Base-by-base conservation (phyloP, 768 basidiomycete genomes). In the Mycena indigotica region DNA sequence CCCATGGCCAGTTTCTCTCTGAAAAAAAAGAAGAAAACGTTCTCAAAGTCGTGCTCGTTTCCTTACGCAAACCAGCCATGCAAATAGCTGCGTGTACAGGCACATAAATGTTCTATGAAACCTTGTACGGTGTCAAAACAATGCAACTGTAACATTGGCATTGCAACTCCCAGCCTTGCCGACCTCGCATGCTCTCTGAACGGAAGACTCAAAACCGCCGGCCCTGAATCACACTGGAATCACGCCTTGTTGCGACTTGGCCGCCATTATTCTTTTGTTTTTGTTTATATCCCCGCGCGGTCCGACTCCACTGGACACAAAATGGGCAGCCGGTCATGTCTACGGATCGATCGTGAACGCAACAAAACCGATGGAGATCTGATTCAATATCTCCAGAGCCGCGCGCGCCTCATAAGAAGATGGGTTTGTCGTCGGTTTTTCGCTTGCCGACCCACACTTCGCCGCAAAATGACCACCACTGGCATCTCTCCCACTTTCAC, bases 81-180 rank as follows among this genome's bases (percentile, higher is more conserved):
- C 52, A 48, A 56, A 40, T 35, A 28, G 28, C 44, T 45, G 52
- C 54, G 46, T 53, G 46, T 60, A 61, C 60, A 35, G 60, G 60
- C 60, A 61, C 51, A 41, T 35, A 35, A 35, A 35, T 35, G 4
- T 41, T 28, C 21, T 49, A 29, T 40, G 39, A 5, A 28, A 50
- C 15, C 52, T 29, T 19, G 55, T 17, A 38, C 35, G 39, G 5
- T 32, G 28, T 1, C 24, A 23, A 54, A 40, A 41, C 6, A 44
- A 45, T 50, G 30, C 58, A 48, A 28, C 50, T 26, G 16, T 28
- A 39, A 15, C 12, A 24, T 25, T 57, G 24, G 28, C 21, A 30
- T 40, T 51, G 17, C 29, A 23, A 10, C 23, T 60, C 19, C 8
- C 55, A 44, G 50, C 60, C 60, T 61, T 55, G 60, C 60, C 38